Evolutionary conservation across 768 basidiomycete genomes (phyloP), one percentile per base, ranked within the genome.

Genomic region (Lentinula sp.): DNA sequence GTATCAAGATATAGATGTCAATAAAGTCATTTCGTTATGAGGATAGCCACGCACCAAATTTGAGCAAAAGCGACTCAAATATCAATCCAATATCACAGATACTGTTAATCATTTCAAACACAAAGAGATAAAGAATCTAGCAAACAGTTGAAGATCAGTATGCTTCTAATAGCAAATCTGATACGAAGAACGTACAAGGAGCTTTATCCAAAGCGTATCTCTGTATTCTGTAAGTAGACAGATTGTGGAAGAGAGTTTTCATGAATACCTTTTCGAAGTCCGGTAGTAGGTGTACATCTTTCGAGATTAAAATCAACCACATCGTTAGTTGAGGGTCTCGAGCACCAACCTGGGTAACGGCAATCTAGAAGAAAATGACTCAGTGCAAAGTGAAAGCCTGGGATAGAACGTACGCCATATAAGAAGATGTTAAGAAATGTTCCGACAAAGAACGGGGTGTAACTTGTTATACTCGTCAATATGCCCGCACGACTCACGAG

Each of bases 31-130:
- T 42, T 42, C 28, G 10, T 13, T 6, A 18, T n/a, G 34, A 28
- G 9, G 40, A 23, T 13, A 32, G 2, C 7, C 10, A 35, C 53
- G 9, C 21, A 61, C 60, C 60, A 40, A 54, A 55, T 16, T 61
- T 56, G n/a, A 61, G 48, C 15, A 61, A 21, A n/a, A 61, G 55
- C 3, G 60, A 52, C 48, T 61, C 60, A 28, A 49, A 61, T 21
- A 54, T 9, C n/a, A 61, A 42, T 28, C 53, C 60, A 13, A 61
- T 45, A 39, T 61, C 60, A 15, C 46, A 34, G n/a, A 56, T 16
- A 18, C 51, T 61, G 34, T 55, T 61, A 5, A 40, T 16, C 10
- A 53, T 61, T 13, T 61, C 60, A 42, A 52, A 5, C 15, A 61
- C 32, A 35, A 61, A 61, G 5, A 61, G 60, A 18, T 61, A 61